phyloP scores from a whole-genome alignment of 768 basidiomycete genomes.

The Sporobolomyces phaffii region DNA sequence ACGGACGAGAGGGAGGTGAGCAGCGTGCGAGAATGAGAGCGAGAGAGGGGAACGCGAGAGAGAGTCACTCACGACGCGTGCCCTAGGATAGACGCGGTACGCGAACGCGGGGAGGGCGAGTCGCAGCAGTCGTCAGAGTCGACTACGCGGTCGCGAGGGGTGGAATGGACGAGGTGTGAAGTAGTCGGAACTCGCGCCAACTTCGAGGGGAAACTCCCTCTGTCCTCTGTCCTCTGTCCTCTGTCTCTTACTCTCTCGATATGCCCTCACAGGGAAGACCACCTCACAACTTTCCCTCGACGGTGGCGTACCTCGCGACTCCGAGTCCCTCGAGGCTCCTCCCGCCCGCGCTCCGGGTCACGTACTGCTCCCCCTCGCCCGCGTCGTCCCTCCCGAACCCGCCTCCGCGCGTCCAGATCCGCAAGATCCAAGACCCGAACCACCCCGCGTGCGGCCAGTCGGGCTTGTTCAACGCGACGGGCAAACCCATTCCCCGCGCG shows the following conservation, averaged over 20 bases:
- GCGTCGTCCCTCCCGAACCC: conserved; percentile 9
- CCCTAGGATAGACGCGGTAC: no score
- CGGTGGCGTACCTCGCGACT: conserved; percentile 2
- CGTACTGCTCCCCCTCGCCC: conserved; percentile 20
- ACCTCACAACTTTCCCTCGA: conserved; percentile 1
- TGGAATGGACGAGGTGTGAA: neutral
- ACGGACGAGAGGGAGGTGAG: no score
- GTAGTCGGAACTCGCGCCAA: no score
- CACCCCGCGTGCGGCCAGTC: conserved; percentile 75
- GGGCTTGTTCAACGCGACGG: conserved; percentile 65
- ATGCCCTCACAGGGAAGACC: neutral
- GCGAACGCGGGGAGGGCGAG: no score
- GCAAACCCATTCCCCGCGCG: conserved; percentile 60
- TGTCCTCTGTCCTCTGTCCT: no score
- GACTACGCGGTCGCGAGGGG: neutral
- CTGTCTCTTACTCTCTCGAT: neutral
- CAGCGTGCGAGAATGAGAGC: no score
- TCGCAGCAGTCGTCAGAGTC: no score
- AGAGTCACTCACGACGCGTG: no score
- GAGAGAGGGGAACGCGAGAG: no score
- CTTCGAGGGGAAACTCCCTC: neutral
- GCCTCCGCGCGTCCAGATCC: conserved; percentile 7
- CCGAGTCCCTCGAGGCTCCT: conserved; percentile 8
- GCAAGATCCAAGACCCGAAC: conserved; percentile 4
- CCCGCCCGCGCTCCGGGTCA: neutral